Evolutionary conservation across 176 grass and related monocot species (phyloP), one percentile per base, ranked within the genome.

Genomic region (Aegilops sharonensis): DNA sequence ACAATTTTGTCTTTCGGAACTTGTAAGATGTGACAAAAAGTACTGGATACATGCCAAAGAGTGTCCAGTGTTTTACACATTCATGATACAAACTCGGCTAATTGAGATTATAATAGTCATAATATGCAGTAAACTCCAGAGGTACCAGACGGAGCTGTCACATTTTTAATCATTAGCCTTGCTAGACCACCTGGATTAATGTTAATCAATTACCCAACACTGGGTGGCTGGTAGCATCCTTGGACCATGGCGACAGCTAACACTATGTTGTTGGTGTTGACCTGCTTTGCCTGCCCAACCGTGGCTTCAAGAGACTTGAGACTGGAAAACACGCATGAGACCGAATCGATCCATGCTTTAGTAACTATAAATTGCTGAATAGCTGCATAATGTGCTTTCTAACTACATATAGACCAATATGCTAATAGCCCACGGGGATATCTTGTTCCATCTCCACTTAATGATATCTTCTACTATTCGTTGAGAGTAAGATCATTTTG

Each of bases 11-110:
- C 27, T 34, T 72, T 78, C 72, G 65, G 40, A 73, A 21, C 42
- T 21, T 24, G 45, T 36, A 21, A 78, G 73, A 83, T 24, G 57
- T 79, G 79, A 78, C 84, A 83, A 72, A 65, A 65, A 57, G 79
- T 9, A 54, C 35, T 13, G 13, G 42, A 56, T 64, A 83, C 64
- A 78, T 17, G 64, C 59, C 54, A 78, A 66, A 72, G 35, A 42
- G 60, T 27, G 14, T 42, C n/a, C 25, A 37, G 65, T 83, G 79
- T 52, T 23, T 59, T 60, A 64, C 15, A 29, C 42, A 9, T 6
- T 21, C 23, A 50, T 27, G 4, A 1, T 75, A 21, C 13, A 23
- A 68, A 23, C 42, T 23, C 63, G 12, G 18, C 50, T 69, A 69
- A 48, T n/a, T 68, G 10, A 45, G 68, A 81, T 35, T 15, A 70